A percentile compares a stretch with the other conserved stretches of the same genome.
phyloP scores from a whole-genome alignment of 1,139 yeast species.

The Debaryomycetaceae sp. region DNA sequence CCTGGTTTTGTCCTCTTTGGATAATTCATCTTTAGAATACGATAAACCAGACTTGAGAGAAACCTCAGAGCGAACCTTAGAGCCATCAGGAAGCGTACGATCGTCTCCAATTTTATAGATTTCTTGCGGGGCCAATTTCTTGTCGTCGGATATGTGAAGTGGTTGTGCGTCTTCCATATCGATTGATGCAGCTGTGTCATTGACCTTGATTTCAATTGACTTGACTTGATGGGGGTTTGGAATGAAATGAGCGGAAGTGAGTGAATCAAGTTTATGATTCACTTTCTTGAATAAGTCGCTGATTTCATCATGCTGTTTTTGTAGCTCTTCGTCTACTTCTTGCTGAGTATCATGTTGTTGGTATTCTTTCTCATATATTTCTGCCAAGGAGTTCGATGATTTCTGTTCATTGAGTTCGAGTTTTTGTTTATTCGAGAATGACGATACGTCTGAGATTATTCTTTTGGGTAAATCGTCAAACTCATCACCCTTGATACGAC shows the following conservation, averaged over 20 bases:
- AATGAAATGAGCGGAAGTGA: slow-evolving; percentile 88
- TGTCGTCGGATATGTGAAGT: slow-evolving; percentile 66
- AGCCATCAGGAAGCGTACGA: slow-evolving; percentile 44
- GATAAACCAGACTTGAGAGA: slow-evolving; percentile 77
- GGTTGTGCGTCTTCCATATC: slow-evolving; percentile 98
- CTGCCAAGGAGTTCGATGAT: slow-evolving; percentile 86
- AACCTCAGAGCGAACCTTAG: slow-evolving; percentile 50
- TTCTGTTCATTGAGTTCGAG: slow-evolving; percentile 80
- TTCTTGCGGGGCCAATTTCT: slow-evolving; percentile 95
- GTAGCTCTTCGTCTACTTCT: slow-evolving; percentile 56
- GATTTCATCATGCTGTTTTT: slow-evolving; percentile 77
- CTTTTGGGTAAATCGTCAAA: slow-evolving; percentile 86
- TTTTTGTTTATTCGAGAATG: slow-evolving; percentile 48
- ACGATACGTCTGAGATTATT: slow-evolving; percentile 58
- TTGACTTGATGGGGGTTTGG: slow-evolving; percentile 84
- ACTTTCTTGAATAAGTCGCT: slow-evolving; percentile 60
- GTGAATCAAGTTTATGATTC: slow-evolving; percentile 74
- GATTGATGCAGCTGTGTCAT: slow-evolving; percentile 61
- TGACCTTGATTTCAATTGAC: slow-evolving; percentile 71
- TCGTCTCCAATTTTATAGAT: slow-evolving; percentile 62
- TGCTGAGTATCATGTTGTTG: slow-evolving; percentile 43
- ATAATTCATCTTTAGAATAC: slow-evolving; percentile 78
- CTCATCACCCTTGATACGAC: slow-evolving; percentile 69
- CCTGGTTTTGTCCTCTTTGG: slow-evolving; percentile 83
- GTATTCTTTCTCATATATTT: slow-evolving; percentile 84